Base-by-base conservation (phyloP, 805 yeast species). In the Ogataea pilisensis region DNA sequence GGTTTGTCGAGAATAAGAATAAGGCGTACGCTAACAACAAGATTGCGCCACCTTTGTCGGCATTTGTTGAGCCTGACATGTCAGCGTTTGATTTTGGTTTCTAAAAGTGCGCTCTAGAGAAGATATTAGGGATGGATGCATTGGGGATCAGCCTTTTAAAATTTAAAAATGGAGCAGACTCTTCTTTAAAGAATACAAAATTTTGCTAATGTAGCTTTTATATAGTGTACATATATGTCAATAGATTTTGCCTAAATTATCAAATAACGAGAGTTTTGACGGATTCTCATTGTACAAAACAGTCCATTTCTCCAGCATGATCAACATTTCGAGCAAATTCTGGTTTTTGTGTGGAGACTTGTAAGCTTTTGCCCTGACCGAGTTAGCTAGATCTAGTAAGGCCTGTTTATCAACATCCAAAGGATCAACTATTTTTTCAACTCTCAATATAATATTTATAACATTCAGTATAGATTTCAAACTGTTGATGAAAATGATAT, bases 51-150 rank as follows among this genome's bases (percentile, higher is more conserved):
- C 81, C 82, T 3, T 65, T 68, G n/a, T 59, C 69, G 3, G 75
- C 73, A 27, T 81, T 80, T 57, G 73, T 71, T 42, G 90, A 82
- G 52, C 87, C 90, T 0, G 89, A 84, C 53, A 81, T 84, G 89
- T 78, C 83, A 57, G 73, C 86, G 0, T 82, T 82, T 53, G 72
- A 72, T 39, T 82, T 82, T 54, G 76, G 72, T 9, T 45, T 51
- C 31, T 50, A 29, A 14, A 14, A 14, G 7, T 29, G 11, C 5
- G 11, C 5, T 27, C 3, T 18, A 18, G 12, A 31, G 13, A n/a
- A n/a, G n/a, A n/a, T n/a, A n/a, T n/a, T n/a, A n/a, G n/a, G n/a
- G n/a, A n/a, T n/a, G n/a, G n/a, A n/a, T n/a, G n/a, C n/a, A n/a
- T n/a, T n/a, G n/a, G n/a, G n/a, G n/a, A n/a, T n/a, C n/a, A n/a